These are phyloP conservation scores for Kurtzmaniella quercitrusa DNA, from an alignment of 1,139 yeast species.

Conservation along the genomic window DNA sequence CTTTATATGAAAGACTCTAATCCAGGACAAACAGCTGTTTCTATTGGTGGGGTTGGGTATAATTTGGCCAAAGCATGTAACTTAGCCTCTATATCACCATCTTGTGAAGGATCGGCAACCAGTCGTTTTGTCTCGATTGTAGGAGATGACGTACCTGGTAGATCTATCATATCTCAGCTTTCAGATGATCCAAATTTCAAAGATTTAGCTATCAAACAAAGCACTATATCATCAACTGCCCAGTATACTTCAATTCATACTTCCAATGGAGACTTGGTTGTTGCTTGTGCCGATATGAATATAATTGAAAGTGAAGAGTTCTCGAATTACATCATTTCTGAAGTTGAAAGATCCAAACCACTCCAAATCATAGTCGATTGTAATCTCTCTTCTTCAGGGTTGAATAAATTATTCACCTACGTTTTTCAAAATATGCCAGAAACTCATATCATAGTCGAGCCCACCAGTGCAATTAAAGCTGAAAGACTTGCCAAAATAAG, in stretches of 20 bases:
- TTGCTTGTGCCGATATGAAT: conserved; percentile 85
- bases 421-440: conserved; percentile 13
- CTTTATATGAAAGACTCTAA: conserved; percentile 59
- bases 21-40: conserved; percentile 56
- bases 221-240: conserved; percentile 42
- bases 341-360: conserved; percentile 33
- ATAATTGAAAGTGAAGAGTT: conserved; percentile 52
- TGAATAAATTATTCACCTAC: conserved; percentile 33
- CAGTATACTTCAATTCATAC: conserved; percentile 72
- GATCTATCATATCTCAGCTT: conserved; percentile 30
- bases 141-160: conserved; percentile 56
- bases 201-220: conserved; percentile 27
- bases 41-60: conserved; percentile 83
- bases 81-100: conserved; percentile 17
- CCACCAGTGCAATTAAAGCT: conserved; percentile 70
- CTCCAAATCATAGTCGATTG: conserved; percentile 60
- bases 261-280: conserved; percentile 54
- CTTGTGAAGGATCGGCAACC: conserved; percentile 10
- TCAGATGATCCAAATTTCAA: conserved; percentile 32
- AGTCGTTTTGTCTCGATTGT: conserved; percentile 54
- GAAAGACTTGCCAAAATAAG: conserved; percentile 26
- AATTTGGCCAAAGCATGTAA: conserved; percentile 61
- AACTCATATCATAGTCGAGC: conserved; percentile 57
- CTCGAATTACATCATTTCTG: conserved; percentile 31
- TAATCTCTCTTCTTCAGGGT: conserved; percentile 43